phyloP scores from a whole-genome alignment of 805 yeast species.

The Wickerhamiella lipophila region DNA sequence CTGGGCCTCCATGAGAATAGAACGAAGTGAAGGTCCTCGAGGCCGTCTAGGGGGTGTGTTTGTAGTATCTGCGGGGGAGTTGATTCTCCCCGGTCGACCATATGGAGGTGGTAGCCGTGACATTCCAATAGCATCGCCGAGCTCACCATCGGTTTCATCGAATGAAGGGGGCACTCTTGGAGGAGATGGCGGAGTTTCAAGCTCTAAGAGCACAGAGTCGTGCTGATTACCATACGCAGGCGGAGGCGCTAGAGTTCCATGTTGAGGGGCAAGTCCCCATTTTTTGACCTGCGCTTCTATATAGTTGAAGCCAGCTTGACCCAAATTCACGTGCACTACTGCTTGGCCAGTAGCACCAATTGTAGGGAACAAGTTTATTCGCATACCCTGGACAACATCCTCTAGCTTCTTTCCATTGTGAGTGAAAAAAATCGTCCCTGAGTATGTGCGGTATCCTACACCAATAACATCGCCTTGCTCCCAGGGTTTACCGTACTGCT shows the following conservation, averaged over 20 bases:
- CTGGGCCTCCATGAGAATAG: background rate
- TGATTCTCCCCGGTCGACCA: background rate
- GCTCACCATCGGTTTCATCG: conserved; percentile 3
- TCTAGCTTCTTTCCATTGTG: conserved; percentile 88
- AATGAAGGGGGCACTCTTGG: conserved; percentile 11
- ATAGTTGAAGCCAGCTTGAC: conserved; percentile 78
- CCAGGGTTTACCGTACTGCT: conserved; percentile 36
- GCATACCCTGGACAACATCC: conserved; percentile 60
- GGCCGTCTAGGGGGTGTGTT: background rate
- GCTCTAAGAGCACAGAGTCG: conserved; percentile 63
- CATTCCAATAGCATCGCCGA: conserved; percentile 10
- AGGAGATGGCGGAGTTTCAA: conserved; percentile 2
- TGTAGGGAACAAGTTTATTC: conserved; percentile 67
- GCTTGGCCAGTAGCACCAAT: conserved; percentile 78
- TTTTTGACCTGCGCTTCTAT: conserved; percentile 88
- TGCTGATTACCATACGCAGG: conserved; percentile 79
- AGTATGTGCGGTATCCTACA: conserved; percentile 68
- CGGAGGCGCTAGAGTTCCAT: conserved; percentile 83
- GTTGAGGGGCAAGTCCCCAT: conserved; percentile 90
- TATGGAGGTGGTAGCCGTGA: conserved; percentile 13
- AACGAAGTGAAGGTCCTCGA: background rate
- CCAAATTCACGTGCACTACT: conserved; percentile 75
- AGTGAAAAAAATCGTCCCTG: conserved; percentile 85
- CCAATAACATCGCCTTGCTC: conserved; percentile 85
- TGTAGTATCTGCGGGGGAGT: background rate